Conservation (phyloP, 768 basidiomycete species). For the Lactarius quietus region DNA sequence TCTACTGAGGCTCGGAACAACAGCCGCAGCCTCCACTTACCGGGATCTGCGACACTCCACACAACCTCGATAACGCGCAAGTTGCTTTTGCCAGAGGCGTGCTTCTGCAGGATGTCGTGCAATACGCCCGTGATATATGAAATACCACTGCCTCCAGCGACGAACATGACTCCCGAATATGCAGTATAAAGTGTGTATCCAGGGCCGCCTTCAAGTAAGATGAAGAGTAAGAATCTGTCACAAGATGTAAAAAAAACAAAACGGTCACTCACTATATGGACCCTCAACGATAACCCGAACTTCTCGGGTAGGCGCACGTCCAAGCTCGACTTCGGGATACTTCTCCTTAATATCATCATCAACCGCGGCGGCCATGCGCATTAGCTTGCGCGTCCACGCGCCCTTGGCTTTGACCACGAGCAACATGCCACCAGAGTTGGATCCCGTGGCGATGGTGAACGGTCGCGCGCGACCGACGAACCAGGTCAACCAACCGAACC, state of each 20-base stretch:
- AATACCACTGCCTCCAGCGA: conserved; percentile 61
- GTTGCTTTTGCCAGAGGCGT: conserved; percentile 35
- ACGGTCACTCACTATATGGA: conserved; percentile 41
- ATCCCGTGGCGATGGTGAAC: conserved; percentile 48
- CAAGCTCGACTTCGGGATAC: conserved; percentile 12
- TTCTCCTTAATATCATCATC: conserved; percentile 33
- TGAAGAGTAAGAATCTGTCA: conserved; percentile 18
- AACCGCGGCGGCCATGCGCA: conserved; percentile 34
- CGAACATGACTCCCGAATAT: conserved; percentile 51
- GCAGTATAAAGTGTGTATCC: conserved; percentile 46
- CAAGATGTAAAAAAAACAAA: not conserved
- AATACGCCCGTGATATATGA: conserved; percentile 49
- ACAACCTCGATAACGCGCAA: conserved; percentile 48
- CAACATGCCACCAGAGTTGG: conserved; percentile 43
- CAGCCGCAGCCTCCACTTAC: conserved; percentile 29
- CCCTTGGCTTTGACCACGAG: conserved; percentile 50
- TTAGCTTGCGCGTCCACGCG: conserved; percentile 46
- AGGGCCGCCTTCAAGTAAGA: conserved; percentile 35
- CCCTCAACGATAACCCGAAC: conserved; percentile 50
- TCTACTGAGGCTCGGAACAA: not conserved
- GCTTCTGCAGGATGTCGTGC: conserved; percentile 48
- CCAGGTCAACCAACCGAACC: conserved; percentile 33
- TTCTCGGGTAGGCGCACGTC: conserved; percentile 7
- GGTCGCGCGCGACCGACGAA: conserved; percentile 19
- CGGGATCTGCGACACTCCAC: conserved; percentile 48